phyloP scores from a whole-genome alignment of 768 basidiomycete genomes.

The Dacryopinax primogenitus region DNA sequence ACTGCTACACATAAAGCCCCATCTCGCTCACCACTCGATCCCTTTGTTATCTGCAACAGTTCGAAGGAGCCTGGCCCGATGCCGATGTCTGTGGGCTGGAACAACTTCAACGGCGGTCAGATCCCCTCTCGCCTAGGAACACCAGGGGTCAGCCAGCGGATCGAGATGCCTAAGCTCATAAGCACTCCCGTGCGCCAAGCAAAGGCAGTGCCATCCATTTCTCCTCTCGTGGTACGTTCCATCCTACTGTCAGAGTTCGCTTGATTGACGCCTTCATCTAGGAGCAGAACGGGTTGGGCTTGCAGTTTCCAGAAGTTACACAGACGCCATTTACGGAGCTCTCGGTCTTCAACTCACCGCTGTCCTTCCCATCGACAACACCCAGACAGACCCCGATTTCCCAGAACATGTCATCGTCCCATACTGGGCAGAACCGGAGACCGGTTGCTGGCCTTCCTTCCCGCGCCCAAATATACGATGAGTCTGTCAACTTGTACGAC shows the following conservation, averaged over 20 bases:
- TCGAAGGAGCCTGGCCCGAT: not conserved
- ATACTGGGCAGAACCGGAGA: not conserved
- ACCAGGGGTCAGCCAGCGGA: not conserved
- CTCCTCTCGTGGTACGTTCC: not conserved
- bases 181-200: not conserved
- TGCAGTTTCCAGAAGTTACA: not conserved
- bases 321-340: not conserved
- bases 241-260: not conserved
- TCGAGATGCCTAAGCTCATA: not conserved
- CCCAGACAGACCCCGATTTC: not conserved
- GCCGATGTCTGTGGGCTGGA: not conserved
- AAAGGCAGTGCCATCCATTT: not conserved
- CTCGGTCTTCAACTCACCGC: not conserved
- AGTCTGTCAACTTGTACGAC: not conserved
- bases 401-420: not conserved
- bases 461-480: not conserved
- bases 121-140: not conserved
- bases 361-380: not conserved
- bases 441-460: not conserved
- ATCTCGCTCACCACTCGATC: not conserved
- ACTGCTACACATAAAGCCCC: not conserved
- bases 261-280: too few relatives aligned
- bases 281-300: too few relatives aligned
- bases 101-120: not conserved
- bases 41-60: not conserved